phyloP scores from a whole-genome alignment of 2,329 filamentous ascomycete genomes.

The Sphaerulina vaccinii region DNA sequence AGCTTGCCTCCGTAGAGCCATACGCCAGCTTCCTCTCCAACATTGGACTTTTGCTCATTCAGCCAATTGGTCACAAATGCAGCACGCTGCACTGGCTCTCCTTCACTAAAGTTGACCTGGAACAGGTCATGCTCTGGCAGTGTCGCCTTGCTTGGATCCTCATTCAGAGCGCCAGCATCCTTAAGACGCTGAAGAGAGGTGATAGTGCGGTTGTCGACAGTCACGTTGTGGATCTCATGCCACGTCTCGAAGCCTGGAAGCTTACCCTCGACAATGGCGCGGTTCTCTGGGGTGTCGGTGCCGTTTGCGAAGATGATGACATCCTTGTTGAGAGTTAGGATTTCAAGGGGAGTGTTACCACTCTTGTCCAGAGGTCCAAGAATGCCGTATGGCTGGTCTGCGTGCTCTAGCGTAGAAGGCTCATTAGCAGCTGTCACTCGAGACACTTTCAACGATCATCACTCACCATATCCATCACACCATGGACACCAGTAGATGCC shows the following conservation, averaged over 20 bases:
- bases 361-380: constrained; percentile 12
- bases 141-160: constrained; percentile 12
- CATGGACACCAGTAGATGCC: constrained; percentile 30
- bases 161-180: constrained; percentile 4
- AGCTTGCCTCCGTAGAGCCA: constrained; percentile 4
- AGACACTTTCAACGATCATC: not conserved
- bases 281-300: constrained; percentile 14
- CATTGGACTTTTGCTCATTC: constrained; percentile 9
- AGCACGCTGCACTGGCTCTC: constrained; percentile 9
- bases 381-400: constrained; percentile 15
- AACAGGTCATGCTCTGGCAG: constrained; percentile 14
- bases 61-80: constrained; percentile 16
- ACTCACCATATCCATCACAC: constrained; percentile 25
- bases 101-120: constrained; percentile 14
- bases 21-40: constrained; percentile 12
- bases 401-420: too few species aligned
- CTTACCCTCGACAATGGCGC: constrained; percentile 9
- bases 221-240: constrained; percentile 13
- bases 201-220: constrained; percentile 18
- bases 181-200: constrained; percentile 13
- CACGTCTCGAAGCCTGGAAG: constrained; percentile 12
- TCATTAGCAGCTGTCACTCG: too few species aligned
- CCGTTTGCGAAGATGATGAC: constrained; percentile 18
- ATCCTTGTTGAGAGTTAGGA: constrained; percentile 15
- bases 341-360: constrained; percentile 13